Evolutionary conservation across 2,329 filamentous ascomycete genomes (phyloP).

Genomic region (Didymellaceae sp.): DNA sequence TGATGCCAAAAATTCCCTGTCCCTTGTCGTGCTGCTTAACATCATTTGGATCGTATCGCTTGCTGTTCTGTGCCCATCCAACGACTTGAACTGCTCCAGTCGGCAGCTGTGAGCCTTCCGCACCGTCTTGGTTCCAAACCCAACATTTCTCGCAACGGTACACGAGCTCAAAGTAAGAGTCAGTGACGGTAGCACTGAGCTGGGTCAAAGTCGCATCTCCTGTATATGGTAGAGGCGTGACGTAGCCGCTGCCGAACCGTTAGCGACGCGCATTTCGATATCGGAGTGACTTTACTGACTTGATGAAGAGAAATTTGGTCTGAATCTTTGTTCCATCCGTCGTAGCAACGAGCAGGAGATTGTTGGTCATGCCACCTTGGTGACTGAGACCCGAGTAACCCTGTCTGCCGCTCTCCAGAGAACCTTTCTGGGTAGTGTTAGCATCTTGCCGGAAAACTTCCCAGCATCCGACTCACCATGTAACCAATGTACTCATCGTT

Average conservation of each 20-base stretch:
- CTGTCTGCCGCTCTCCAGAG: constrained; percentile 32
- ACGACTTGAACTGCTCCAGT: constrained; percentile 51
- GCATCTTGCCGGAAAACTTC: not conserved
- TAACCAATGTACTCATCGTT: constrained; percentile 49
- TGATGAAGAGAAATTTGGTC: constrained; percentile 42
- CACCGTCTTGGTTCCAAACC: constrained; percentile 53
- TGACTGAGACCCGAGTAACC: constrained; percentile 50
- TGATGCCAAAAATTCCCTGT: constrained; percentile 61
- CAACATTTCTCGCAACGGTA: constrained; percentile 66
- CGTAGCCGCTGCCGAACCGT: constrained; percentile 58
- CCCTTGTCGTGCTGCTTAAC: constrained; percentile 61
- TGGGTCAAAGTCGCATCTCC: constrained; percentile 68
- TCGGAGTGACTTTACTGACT: constrained; percentile 24
- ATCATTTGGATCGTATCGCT: constrained; percentile 46
- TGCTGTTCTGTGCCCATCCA: constrained; percentile 62
- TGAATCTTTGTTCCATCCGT: constrained; percentile 35
- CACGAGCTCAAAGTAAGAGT: constrained; percentile 66
- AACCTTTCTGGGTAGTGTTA: constrained; percentile 37
- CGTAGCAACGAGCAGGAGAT: constrained; percentile 45
- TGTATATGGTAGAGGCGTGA: constrained; percentile 63
- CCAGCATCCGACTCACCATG: constrained; percentile 30
- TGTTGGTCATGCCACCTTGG: constrained; percentile 44
- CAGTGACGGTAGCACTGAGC: constrained; percentile 64
- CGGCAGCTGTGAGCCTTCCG: constrained; percentile 49
- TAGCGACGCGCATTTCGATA: constrained; percentile 12